Evolutionary conservation across 495 filamentous ascomycete genomes (phyloP), one percentile per base, ranked within the genome.

Genomic region (Podospora appendiculata): DNA sequence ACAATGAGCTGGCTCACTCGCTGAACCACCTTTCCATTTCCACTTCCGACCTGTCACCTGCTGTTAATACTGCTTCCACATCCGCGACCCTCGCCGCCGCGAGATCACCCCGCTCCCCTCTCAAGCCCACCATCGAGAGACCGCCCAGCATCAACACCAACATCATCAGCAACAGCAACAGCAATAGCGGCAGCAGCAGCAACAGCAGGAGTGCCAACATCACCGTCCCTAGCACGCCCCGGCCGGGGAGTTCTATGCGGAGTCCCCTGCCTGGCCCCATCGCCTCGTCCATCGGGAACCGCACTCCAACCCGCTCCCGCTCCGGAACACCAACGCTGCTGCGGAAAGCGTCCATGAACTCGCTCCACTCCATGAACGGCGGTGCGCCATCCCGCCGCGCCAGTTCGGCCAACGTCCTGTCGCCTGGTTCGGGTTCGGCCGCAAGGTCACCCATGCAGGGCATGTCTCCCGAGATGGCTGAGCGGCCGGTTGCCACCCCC

Each of bases 321-420:
- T 81, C 71, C 50, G 70, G 60, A 57, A 81, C 73, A 4, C 73
- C 76, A 9, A 65, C 70, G 1, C 56, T 80, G 18, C 60, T 76
- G 32, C 58, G 70, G 5, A 81, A 82, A 63, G 68, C 76, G 4
- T 82, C 82, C 3, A 74, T 73, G 65, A 76, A 76, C 62, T 82
- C 78, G 19, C 66, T 83, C 33, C 67, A 65, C 57, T 78, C 72
- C 11, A 64, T 68, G 39, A 69, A 65, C 53, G 69, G 70, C 48
- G 54, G 65, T 33, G 54, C 65, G 7, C 69, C 79, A 5, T 61
- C 75, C 14, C 79, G 76, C 41, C 77, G 79, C 46, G 59, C 65
- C 44, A 78, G 75, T 41, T 78, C 72, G 48, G 75, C 65, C 63
- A 70, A 72, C 58, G 70, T 75, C 45, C 62, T 63, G 33, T 73